Percentiles rank a stretch among this genome's conserved stretches.
These are phyloP conservation scores for Juglanconis sp. DNA, from an alignment of 2,329 filamentous ascomycete genomes.

Conservation along the genomic window DNA sequence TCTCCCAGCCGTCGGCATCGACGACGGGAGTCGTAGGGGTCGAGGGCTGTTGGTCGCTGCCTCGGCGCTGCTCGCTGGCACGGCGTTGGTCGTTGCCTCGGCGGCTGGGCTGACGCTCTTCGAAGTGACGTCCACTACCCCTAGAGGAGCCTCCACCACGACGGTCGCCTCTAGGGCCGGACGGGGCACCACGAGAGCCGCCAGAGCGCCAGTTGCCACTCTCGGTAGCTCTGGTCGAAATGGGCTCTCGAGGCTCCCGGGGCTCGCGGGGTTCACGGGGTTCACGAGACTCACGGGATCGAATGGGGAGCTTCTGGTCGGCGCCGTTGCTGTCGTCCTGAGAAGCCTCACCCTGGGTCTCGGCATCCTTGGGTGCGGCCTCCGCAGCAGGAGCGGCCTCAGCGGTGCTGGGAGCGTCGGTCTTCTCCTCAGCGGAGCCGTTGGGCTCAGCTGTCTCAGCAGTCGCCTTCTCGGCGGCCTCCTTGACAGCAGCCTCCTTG, in stretches of 20 bases:
- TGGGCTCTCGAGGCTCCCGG: slow-evolving; percentile 38
- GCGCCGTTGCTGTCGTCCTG: slow-evolving; percentile 33
- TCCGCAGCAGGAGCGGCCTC: slow-evolving; percentile 25
- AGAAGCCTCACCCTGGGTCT: slow-evolving; percentile 22
- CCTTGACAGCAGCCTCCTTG: slow-evolving; percentile 59
- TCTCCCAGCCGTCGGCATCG: slow-evolving; percentile 65
- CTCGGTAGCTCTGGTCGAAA: slow-evolving; percentile 54
- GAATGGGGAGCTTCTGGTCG: slow-evolving; percentile 47
- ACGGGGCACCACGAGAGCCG: slow-evolving; percentile 41
- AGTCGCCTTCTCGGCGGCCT: slow-evolving; percentile 31
- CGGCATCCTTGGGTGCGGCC: slow-evolving; percentile 11
- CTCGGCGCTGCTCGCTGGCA: slow-evolving; percentile 26
- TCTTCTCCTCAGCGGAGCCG: slow-evolving; percentile 23
- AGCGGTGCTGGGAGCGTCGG: slow-evolving; percentile 26
- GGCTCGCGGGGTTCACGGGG: slow-evolving; percentile 38
- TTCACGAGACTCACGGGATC: slow-evolving; percentile 27
- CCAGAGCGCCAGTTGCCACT: slow-evolving; percentile 59
- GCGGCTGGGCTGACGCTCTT: slow-evolving; percentile 37
- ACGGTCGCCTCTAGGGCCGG: slow-evolving; percentile 39
- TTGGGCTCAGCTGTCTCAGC: slow-evolving; percentile 28
- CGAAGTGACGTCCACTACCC: slow-evolving; percentile 38
- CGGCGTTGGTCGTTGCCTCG: slow-evolving; percentile 6
- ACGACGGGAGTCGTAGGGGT: slow-evolving; percentile 34
- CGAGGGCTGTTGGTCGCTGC: slow-evolving; percentile 29
- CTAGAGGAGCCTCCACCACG: slow-evolving; percentile 40